A percentile compares a stretch with the other conserved stretches of the same genome.
phyloP scores from a whole-genome alignment of 495 filamentous ascomycete species.

The Hypoxylon lenormandii region DNA sequence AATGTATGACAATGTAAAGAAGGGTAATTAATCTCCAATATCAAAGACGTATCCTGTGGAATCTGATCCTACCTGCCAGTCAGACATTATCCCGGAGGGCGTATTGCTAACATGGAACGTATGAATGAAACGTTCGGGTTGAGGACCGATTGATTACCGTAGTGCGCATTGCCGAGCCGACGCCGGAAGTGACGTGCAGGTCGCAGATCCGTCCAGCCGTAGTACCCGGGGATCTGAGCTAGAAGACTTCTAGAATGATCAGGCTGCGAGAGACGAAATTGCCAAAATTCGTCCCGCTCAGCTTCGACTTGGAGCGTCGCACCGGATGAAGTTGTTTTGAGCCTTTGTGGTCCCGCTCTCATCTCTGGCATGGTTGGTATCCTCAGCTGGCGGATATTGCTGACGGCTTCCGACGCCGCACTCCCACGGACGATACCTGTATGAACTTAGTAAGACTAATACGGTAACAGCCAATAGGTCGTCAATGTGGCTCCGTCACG shows the following conservation, averaged over 20 bases:
- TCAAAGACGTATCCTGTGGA: background rate
- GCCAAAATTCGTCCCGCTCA: background rate
- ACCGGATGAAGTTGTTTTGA: background rate
- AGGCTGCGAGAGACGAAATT: background rate
- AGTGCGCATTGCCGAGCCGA: conserved; percentile 21
- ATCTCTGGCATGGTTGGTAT: background rate
- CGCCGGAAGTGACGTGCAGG: conserved; percentile 11
- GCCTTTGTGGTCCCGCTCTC: background rate
- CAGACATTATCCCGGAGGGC: background rate
- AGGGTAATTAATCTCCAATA: conserved; percentile 3
- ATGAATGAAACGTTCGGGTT: background rate
- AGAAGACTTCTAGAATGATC: background rate
- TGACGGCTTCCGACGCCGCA: background rate
- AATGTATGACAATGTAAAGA: background rate
- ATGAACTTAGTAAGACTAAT: conserved; percentile 24
- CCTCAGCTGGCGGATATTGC: background rate
- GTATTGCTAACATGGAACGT: background rate
- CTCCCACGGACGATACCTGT: conserved; percentile 7
- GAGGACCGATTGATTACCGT: conserved; percentile 15
- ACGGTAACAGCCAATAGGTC: background rate
- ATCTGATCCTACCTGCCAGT: background rate
- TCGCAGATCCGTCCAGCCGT: conserved; percentile 11
- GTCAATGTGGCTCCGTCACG: conserved; percentile 3
- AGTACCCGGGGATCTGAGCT: background rate
- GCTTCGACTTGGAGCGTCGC: background rate